Evolutionary conservation across 1,284 basidiomycete genomes (phyloP), one percentile per base, ranked within the genome.

Genomic region (Wallemia mellicola): DNA sequence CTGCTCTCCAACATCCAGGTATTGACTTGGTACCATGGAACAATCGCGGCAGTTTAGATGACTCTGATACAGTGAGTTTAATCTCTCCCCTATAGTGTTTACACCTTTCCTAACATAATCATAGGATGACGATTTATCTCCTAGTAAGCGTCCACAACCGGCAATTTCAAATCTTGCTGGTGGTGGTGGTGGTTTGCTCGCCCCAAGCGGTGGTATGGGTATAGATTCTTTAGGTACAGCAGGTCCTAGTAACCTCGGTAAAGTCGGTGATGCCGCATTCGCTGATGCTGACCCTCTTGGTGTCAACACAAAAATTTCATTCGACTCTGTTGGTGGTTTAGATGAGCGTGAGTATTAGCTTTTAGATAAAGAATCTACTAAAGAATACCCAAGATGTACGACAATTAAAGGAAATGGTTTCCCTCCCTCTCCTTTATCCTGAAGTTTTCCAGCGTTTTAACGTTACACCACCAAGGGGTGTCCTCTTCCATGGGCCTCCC

Each of bases 331-430:
- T n/a, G 94, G 94, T 30, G 94, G 94, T 2, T 73, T 98, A 38
- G 91, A 96, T 66, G 81, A 86, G 61, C 92, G 85, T 87, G 65
- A 68, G 83, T 74, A 5, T 24, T n/a, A 30, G 60, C 27, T 32
- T 59, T 24, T 32, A 61, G 5, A 7, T 27, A 2, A 24, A 19
- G 58, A 33, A 33, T n/a, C 33, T 27, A 28, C 33, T 2, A 58
- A 19, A n/a, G 59, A 15, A 38, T 28, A 14, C 27, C 28, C 56
- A 62, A 86, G 83, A 98, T 67, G 94, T 98, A 63, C 89, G 94
- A 67, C 86, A 89, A 30, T 73, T 98, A 63, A 98, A 96, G 72
- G 94, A 99, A 69, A 98, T 99, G 94, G 95, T 95, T 0, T 77
- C 92, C 24, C 76, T 99, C 0, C 94, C 94, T 0, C 73, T 99